phyloP scores from a whole-genome alignment of 83 land plant genomes.

The Picea mariana region DNA sequence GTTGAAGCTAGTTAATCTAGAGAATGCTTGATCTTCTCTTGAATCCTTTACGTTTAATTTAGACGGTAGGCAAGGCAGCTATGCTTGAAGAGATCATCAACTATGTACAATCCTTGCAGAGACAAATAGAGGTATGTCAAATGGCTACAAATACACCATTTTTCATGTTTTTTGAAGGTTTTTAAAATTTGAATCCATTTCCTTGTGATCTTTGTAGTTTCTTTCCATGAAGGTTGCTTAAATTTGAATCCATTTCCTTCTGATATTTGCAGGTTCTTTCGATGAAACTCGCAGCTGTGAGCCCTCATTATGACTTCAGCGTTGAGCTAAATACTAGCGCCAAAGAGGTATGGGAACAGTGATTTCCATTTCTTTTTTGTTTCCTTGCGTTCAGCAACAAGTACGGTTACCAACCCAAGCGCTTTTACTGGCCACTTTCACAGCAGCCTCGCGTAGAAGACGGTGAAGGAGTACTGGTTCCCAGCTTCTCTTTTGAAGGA shows the following conservation, averaged over 20 bases:
- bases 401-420: too few species aligned
- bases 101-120: slow-evolving; percentile 64
- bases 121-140: slow-evolving; percentile 55
- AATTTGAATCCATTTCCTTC: neutral
- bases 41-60: neutral
- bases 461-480: too few species aligned
- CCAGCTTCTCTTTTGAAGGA: too few species aligned
- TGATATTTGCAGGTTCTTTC: slow-evolving; percentile 44
- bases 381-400: too few species aligned
- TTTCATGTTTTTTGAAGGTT: neutral
- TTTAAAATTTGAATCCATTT: neutral
- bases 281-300: slow-evolving; percentile 57
- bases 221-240: slow-evolving; percentile 21
- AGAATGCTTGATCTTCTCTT: too few species aligned
- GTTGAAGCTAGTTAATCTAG: too few species aligned
- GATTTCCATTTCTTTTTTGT: too few species aligned
- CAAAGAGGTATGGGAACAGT: neutral
- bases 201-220: slow-evolving; percentile 27
- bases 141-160: neutral
- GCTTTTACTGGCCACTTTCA: too few species aligned
- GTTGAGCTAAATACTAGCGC: slow-evolving; percentile 24
- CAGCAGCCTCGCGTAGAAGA: too few species aligned
- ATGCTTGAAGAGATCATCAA: slow-evolving; percentile 73
- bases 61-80: slow-evolving; percentile 61
- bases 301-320: slow-evolving; percentile 35